These are phyloP conservation scores for Aspergillus pseudoglaucus DNA, from an alignment of 2,329 filamentous ascomycete genomes.

Conservation along the genomic window DNA sequence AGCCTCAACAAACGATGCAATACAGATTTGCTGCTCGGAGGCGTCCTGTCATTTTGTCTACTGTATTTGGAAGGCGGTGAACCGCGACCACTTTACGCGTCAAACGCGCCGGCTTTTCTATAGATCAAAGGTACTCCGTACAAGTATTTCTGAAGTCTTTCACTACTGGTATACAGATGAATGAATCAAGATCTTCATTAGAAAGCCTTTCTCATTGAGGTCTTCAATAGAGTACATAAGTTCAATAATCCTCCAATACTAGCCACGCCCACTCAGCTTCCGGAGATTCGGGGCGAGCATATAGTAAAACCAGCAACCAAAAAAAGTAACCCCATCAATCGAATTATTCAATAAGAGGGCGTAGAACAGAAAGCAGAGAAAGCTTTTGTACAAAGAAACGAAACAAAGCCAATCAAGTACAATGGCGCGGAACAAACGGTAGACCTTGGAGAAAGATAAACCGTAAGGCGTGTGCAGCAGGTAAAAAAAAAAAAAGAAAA, in stretches of 20 bases:
- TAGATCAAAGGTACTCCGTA: background rate
- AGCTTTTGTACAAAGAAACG: conserved; percentile 29
- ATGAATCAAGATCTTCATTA: background rate
- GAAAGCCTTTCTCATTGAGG: conserved; percentile 11
- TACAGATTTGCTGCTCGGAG: background rate
- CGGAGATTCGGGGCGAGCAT: background rate
- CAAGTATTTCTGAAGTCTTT: background rate
- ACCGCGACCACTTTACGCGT: conserved; percentile 17
- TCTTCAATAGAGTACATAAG: conserved; percentile 23
- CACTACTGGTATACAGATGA: background rate
- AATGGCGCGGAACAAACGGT: conserved; percentile 6
- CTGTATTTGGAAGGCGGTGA: conserved; percentile 14
- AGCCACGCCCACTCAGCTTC: conserved; percentile 2
- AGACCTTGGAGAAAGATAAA: conserved; percentile 7
- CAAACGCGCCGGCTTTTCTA: conserved; percentile 8
- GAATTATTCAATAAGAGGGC: conserved; percentile 1
- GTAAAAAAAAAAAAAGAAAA: conserved; percentile 8
- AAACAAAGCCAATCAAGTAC: conserved; percentile 5
- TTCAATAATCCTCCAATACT: conserved; percentile 7
- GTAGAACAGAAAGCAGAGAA: conserved; percentile 4
- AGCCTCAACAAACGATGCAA: background rate
- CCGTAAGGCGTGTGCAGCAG: conserved; percentile 5
- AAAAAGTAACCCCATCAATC: conserved; percentile 6
- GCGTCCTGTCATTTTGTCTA: background rate
- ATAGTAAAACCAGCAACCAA: conserved; percentile 6